Base-by-base conservation (phyloP, 192 early-diverging fungal genomes). In the Coemansia sp. region DNA sequence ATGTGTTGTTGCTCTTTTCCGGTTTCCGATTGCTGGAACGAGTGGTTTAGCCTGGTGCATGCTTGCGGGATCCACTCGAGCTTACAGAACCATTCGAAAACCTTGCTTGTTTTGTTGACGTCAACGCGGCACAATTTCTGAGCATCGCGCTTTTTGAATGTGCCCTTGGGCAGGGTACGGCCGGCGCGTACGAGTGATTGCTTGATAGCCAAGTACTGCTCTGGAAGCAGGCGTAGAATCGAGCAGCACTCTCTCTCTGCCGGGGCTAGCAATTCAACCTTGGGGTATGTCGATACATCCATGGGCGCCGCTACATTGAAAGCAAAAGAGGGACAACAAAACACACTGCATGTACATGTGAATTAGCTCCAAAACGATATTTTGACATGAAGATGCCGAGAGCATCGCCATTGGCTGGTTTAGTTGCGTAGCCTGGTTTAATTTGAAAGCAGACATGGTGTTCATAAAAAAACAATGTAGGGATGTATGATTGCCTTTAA, bases 101-200 rank as follows among this genome's bases (percentile, higher is more conserved):
- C 81, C 62, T 90, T 86, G 72, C 87, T 88, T 35, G 89, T 88
- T 78, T 97, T 97, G 82, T 97, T 97, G 65, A 97, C 56, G 75
- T 97, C 95, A 13, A 97, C 89, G 31, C 91, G 84, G 60, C 89
- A 93, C 62, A 94, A 83, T 70, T 90, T 91, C 77, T 97, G 93
- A 9, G 95, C 95, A 69, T 94, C 94, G 55, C 90, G 87, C 72
- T 97, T 97, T 68, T 79, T 79, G 43, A 79, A 79, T 0, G 71
- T 71, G 20, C 71, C 71, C 0, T 67, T 43, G 10, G 68, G 55
- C 55, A 67, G 23, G 2, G 71, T 79, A 58, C 77, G 77, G 33
- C 77, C 71, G 9, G 77, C 71, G 31, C 71, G 77, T 2, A 79
- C 68, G 11, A 79, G 68, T 48, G 77, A 61, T 34, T 74, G 77